Percentiles rank a stretch among this genome's conserved stretches.
Evolutionary conservation across 2,329 filamentous ascomycete species (phyloP).

Genomic region (Ceratocystis lukuohia): DNA sequence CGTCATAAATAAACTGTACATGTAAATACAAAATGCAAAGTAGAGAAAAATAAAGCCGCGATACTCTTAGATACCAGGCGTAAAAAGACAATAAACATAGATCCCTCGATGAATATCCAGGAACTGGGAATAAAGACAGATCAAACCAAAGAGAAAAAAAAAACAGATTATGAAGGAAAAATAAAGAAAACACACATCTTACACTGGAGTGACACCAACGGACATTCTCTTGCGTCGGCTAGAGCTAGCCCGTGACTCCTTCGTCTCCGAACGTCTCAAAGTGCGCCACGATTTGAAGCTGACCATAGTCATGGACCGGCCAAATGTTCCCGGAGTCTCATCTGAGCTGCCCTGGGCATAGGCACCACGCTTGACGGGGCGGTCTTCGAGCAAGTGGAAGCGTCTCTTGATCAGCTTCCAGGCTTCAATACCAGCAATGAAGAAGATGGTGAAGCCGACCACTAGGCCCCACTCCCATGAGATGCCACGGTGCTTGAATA

Average conservation of each 20-base stretch:
- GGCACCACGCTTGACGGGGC: constrained; percentile 35
- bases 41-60: background rate
- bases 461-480: constrained; percentile 64
- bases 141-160: background rate
- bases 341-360: constrained; percentile 42
- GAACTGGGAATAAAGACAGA: background rate
- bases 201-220: background rate
- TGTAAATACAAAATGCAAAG: background rate
- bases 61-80: background rate
- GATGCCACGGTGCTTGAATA: constrained; percentile 61
- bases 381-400: constrained; percentile 39
- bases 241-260: constrained; percentile 24
- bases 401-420: constrained; percentile 59
- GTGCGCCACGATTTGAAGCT: constrained; percentile 38
- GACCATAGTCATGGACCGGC: constrained; percentile 38
- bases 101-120: background rate
- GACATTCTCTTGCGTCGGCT: constrained; percentile 4
- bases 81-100: background rate
- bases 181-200: background rate
- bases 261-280: constrained; percentile 31
- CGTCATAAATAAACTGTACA: background rate
- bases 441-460: constrained; percentile 48
- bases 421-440: constrained; percentile 52
- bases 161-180: background rate
- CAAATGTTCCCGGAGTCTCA: constrained; percentile 29